Evolutionary conservation across 2,329 filamentous ascomycete genomes (phyloP), one percentile per base, ranked within the genome.

Genomic region (Chrysoporthe cubensis): DNA sequence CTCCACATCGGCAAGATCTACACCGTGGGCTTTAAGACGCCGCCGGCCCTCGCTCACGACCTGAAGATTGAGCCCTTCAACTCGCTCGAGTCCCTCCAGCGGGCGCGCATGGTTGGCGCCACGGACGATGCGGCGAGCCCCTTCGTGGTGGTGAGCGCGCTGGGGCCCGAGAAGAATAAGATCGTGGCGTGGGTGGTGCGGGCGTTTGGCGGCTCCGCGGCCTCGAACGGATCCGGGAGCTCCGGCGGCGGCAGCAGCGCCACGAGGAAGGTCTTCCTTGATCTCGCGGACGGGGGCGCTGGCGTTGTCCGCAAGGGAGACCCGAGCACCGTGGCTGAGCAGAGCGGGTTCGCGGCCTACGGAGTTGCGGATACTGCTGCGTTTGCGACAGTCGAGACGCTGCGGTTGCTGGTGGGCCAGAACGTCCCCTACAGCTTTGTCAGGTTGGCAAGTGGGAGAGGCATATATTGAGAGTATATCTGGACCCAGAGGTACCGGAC

Each of bases 361-460:
- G 91, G 91, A 1, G 87, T 90, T 21, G 91, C 90, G 34, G 92
- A 96, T 77, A 91, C 94, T 43, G 90, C 90, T 66, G 92, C 92
- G 0, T 96, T 94, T 81, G 94, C 91, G 32, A 94, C 91, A 2
- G 92, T 95, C 5, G 91, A 96, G 79, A 95, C 90, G 61, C 79
- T 96, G 66, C 84, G 92, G 72, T 78, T 94, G 68, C 83, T 96
- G 34, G 91, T 95, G 13, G 93, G 93, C 11, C 92, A 96, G 80
- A 96, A 96, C 76, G 92, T 96, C 66, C 91, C 91, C 6, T 95
- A 93, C 78, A 94, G 92, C 79, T 96, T 96, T 81, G 93, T 96
- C 54, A 85, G 92, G 61, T 82, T 96, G 75, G 91, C 92, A 1
- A 84, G 84, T 61, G 85, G 85, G 2, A 78, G 83, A 32, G 80